These are phyloP conservation scores for Leccinum pachyderme DNA, from an alignment of 1,284 basidiomycete genomes.

Conservation along the genomic window DNA sequence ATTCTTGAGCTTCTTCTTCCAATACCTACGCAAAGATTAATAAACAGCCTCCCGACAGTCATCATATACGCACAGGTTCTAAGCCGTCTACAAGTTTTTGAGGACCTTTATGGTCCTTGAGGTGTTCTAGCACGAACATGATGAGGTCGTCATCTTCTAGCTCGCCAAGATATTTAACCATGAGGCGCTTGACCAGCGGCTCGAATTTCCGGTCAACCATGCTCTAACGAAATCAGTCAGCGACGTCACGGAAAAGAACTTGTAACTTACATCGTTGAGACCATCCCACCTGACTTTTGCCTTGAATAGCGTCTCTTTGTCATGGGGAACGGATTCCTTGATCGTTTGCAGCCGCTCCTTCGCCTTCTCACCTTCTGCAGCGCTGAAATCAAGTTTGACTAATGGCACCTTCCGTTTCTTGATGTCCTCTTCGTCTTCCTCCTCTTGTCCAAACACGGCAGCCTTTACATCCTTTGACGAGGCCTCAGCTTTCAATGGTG, in stretches of 20 bases:
- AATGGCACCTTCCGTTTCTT: constrained; percentile 78
- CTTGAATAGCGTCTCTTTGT: constrained; percentile 75
- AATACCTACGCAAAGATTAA: constrained; percentile 58
- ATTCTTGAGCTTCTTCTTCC: constrained; percentile 81
- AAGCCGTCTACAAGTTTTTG: constrained; percentile 82
- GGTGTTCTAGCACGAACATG: constrained; percentile 86
- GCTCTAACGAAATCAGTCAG: constrained; percentile 40
- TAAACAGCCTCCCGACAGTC: not conserved
- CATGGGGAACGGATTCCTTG: constrained; percentile 62
- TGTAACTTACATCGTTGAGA: constrained; percentile 71
- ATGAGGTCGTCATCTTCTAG: constrained; percentile 86
- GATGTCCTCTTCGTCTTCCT: constrained; percentile 81
- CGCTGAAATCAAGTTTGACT: constrained; percentile 84
- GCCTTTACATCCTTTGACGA: constrained; percentile 49
- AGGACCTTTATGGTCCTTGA: constrained; percentile 81
- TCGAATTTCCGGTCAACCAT: constrained; percentile 81
- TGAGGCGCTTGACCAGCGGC: constrained; percentile 73
- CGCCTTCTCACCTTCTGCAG: constrained; percentile 74
- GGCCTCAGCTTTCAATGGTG: constrained; percentile 46
- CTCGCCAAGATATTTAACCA: constrained; percentile 83
- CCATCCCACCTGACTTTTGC: constrained; percentile 85
- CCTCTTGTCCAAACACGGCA: constrained; percentile 68
- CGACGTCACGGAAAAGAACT: constrained; percentile 3
- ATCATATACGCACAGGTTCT: constrained; percentile 68
- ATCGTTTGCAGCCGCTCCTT: constrained; percentile 78